Percentiles rank a stretch among this genome's conserved stretches.
These are phyloP conservation scores for Lodderomyces beijingensis DNA, from an alignment of 1,139 yeast genomes.

Conservation along the genomic window DNA sequence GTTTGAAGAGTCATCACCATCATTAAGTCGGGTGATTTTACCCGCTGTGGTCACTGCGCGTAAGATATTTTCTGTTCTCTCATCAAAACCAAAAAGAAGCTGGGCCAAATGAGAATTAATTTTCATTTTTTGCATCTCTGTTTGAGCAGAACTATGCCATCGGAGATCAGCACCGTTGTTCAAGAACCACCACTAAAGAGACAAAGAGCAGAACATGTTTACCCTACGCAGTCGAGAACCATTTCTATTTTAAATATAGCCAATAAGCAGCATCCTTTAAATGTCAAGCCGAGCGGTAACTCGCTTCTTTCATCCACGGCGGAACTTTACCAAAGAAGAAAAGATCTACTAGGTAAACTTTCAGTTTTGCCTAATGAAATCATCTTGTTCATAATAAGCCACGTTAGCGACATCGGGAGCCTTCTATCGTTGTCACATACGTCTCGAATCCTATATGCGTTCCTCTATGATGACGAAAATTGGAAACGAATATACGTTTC, in stretches of 20 bases:
- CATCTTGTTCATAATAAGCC: conserved; percentile 42
- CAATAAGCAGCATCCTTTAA: conserved; percentile 56
- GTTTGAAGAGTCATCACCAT: too few species aligned
- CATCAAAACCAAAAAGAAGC: too few species aligned
- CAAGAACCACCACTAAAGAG: conserved; percentile 13
- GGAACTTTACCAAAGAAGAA: conserved; percentile 21
- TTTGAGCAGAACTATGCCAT: too few species aligned
- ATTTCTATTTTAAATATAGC: conserved; percentile 21
- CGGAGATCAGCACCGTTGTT: too few species aligned
- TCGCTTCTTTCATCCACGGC: conserved; percentile 25
- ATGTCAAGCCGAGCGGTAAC: conserved; percentile 74
- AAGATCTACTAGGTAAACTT: conserved; percentile 48
- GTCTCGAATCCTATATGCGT: conserved; percentile 70
- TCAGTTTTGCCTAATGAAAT: conserved; percentile 56
- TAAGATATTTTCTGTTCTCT: too few species aligned
- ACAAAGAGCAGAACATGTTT: conserved; percentile 11
- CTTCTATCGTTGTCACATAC: conserved; percentile 50
- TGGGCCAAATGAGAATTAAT: too few species aligned
- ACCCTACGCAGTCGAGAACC: conserved; percentile 17
- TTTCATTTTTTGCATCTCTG: too few species aligned
- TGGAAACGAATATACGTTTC: conserved; percentile 63
- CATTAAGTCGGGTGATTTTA: too few species aligned
- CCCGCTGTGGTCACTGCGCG: too few species aligned
- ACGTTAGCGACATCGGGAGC: conserved; percentile 40
- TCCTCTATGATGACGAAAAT: conserved; percentile 65